A percentile compares a stretch with the other conserved stretches of the same genome.
Conservation (phyloP, 2,329 filamentous ascomycete species). For the Chrysoporthe cubensis region DNA sequence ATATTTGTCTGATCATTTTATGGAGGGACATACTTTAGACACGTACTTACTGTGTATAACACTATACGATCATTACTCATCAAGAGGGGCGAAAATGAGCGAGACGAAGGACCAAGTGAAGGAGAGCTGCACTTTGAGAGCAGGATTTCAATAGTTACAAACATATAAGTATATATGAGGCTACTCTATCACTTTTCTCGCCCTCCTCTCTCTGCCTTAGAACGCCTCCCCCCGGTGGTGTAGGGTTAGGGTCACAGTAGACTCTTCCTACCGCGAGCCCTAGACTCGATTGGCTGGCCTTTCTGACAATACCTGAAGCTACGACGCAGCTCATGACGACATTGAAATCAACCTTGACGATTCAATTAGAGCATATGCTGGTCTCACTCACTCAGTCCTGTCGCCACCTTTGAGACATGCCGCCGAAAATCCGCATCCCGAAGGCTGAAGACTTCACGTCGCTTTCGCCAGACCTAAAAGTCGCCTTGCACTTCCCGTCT, state of each 20-base stretch:
- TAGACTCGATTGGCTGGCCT: no score
- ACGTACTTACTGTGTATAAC: not conserved
- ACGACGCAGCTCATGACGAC: not conserved
- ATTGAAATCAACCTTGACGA: not conserved
- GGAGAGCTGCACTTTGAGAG: no score
- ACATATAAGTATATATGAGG: no score
- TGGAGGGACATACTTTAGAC: not conserved
- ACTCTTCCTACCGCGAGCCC: no score
- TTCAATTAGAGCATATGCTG: not conserved
- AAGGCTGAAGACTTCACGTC: conserved; percentile 53
- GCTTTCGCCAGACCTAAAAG: conserved; percentile 46
- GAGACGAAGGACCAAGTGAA: no score
- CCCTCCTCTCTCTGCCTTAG: no score
- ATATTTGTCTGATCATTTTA: not conserved
- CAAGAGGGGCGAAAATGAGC: no score
- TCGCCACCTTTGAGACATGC: conserved; percentile 37
- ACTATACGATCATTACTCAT: no score
- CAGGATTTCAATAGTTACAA: no score
- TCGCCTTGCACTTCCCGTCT: conserved; percentile 53
- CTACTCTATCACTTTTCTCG: no score
- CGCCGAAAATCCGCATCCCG: conserved; percentile 51
- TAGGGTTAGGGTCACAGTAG: conserved; percentile 33
- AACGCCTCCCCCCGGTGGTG: no score
- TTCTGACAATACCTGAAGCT: not conserved
- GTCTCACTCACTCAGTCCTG: not conserved